Conservation (phyloP, 306 rosid genomes). For the Prunus campanulata region DNA sequence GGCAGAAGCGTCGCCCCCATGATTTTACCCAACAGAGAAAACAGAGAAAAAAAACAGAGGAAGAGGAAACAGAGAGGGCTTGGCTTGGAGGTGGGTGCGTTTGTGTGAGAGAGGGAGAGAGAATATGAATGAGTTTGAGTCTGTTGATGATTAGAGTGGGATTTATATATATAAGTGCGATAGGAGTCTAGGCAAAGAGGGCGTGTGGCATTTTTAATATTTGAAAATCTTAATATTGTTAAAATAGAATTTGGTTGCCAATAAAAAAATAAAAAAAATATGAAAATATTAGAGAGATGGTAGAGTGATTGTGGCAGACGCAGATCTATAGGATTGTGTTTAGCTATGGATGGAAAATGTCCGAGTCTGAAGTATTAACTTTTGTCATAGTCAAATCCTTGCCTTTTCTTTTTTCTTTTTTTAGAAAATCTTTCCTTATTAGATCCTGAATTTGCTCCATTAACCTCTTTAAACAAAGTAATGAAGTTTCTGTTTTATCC, state of each 20-base stretch:
- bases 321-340: neutral
- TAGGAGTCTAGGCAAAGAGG: neutral
- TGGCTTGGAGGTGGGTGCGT: neutral
- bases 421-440: neutral
- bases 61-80: neutral
- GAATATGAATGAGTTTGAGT: constrained; percentile 2
- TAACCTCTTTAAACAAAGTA: neutral
- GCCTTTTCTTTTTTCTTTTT: neutral
- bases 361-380: neutral
- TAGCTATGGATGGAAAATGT: neutral
- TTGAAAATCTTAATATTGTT: neutral
- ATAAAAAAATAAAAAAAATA: neutral
- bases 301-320: neutral
- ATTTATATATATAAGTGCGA: constrained; percentile 18
- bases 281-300: neutral
- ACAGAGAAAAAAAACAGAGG: neutral
- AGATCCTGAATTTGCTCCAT: neutral
- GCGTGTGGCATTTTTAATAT: neutral
- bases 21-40: neutral
- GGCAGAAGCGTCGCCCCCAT: constrained; percentile 75
- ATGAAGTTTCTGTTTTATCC: neutral
- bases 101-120: neutral
- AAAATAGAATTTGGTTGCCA: too few species aligned
- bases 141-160: neutral
- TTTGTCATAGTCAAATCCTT: neutral